Evolutionary conservation across 768 basidiomycete species (phyloP), one percentile per base, ranked within the genome.

Genomic region (Piloderma croceum): DNA sequence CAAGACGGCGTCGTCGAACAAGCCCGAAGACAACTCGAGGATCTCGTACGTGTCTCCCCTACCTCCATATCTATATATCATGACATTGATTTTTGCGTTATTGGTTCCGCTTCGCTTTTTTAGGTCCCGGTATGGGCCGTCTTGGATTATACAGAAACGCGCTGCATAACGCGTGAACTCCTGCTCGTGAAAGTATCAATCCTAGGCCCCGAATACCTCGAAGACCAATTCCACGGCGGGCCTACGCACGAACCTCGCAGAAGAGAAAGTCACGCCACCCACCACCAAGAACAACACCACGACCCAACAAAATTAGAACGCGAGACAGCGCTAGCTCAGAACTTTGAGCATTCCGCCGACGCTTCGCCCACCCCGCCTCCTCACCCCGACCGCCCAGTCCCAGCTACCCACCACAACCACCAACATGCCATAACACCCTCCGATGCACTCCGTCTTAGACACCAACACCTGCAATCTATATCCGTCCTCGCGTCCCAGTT

Each of bases 81-180:
- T 23, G 15, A 12, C 9, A 10, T n/a, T 12, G 19, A 34, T 29
- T 34, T 36, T 3, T 15, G 22, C 22, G 43, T 31, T n/a, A 19
- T 18, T 23, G 5, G 24, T 34, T 13, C 22, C 20, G 36, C 34
- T 25, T 21, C 24, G n/a, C 41, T 37, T 24, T 17, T 25, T 31
- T 37, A 96, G 94, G 93, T 99, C 20, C 96, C 94, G 36, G 96
- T 99, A 4, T 99, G 96, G 96, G 96, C 94, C 21, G 96, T 99
- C 23, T 73, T 99, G 45, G 93, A 99, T 65, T 99, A 98, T 62
- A 97, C 94, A 15, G 76, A 93, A 46, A 98, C 92, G 18, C 79
- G 76, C 42, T 81, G 83, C 21, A 94, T 99, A 60, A 76, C 85
- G 49, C 87, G 96, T 51, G 96, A 99, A 63, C 75, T 98, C 11